Conservation (phyloP, 805 yeast genomes). For the Ogataea methanolica region DNA sequence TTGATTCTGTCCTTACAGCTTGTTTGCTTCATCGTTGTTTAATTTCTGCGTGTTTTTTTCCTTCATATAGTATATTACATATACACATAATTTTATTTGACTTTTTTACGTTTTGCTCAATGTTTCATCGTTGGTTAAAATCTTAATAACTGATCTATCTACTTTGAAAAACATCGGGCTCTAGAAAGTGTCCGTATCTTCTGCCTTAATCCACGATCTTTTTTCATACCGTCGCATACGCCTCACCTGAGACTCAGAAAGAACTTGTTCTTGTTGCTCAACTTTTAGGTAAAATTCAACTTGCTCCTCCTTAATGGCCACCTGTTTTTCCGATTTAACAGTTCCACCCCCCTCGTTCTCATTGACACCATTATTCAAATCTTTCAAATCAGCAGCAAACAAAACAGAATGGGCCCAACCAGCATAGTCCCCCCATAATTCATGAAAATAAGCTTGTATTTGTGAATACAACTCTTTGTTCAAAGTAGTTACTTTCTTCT, state of each 20-base stretch:
- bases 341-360: conserved; percentile 1
- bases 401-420: conserved; percentile 99
- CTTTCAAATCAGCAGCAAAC: conserved; percentile 77
- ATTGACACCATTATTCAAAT: conserved; percentile 65
- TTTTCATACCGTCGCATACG: background rate
- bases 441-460: conserved; percentile 55
- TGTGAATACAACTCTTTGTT: conserved; percentile 48
- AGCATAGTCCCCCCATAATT: conserved; percentile 84
- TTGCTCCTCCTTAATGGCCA: background rate
- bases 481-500: conserved; percentile 34
- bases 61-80: background rate
- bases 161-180: background rate
- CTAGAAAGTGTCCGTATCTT: background rate
- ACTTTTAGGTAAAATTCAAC: background rate
- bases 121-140: background rate
- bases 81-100: conserved; percentile 2
- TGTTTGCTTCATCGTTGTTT: background rate
- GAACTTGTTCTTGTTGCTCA: background rate
- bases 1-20: background rate
- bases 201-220: background rate
- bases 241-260: background rate
- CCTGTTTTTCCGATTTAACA: background rate
- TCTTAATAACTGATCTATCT: background rate
- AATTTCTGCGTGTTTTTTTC: conserved; percentile 1
- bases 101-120: background rate